phyloP scores from a whole-genome alignment of 1,284 basidiomycete genomes.

The Neotropicomus parvogracilis region DNA sequence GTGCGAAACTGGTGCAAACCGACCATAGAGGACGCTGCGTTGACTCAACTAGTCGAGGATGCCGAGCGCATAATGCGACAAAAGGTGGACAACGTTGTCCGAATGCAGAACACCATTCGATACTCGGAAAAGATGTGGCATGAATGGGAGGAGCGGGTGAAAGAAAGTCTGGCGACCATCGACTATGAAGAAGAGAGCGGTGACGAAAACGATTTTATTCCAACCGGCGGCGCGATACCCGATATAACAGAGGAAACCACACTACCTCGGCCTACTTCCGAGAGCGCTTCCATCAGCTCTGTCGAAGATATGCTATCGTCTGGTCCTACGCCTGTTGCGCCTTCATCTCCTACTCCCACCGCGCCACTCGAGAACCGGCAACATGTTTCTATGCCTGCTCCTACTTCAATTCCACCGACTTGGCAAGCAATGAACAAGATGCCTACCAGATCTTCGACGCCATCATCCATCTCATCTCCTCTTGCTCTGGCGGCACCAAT shows the following conservation, averaged over 20 bases:
- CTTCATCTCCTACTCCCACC: slow-evolving; percentile 53
- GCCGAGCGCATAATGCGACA: slow-evolving; percentile 85
- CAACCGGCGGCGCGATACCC: slow-evolving; percentile 38
- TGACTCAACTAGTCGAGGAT: slow-evolving; percentile 80
- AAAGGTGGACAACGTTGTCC: slow-evolving; percentile 93
- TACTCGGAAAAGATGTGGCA: slow-evolving; percentile 97
- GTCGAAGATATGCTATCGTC: slow-evolving; percentile 41
- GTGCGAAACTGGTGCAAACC: slow-evolving; percentile 85
- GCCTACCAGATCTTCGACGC: slow-evolving; percentile 76
- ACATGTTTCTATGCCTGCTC: slow-evolving; percentile 24
- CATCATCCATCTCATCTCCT: slow-evolving; percentile 80
- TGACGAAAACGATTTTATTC: slow-evolving; percentile 33
- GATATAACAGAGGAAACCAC: slow-evolving; percentile 14
- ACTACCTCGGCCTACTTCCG: slow-evolving; percentile 34
- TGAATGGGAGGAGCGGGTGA: slow-evolving; percentile 94
- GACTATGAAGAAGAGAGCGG: slow-evolving; percentile 50
- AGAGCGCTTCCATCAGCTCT: slow-evolving; percentile 38
- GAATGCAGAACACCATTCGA: slow-evolving; percentile 96
- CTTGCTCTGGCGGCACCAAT: slow-evolving; percentile 78
- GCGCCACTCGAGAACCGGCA: slow-evolving; percentile 30
- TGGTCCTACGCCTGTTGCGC: slow-evolving; percentile 67
- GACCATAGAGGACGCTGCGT: slow-evolving; percentile 78
- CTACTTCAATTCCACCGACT: slow-evolving; percentile 31
- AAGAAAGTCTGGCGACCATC: slow-evolving; percentile 54
- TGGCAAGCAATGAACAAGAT: slow-evolving; percentile 51